Base-by-base conservation (phyloP, 768 basidiomycete genomes). In the Porpolomopsis calyptriformis region DNA sequence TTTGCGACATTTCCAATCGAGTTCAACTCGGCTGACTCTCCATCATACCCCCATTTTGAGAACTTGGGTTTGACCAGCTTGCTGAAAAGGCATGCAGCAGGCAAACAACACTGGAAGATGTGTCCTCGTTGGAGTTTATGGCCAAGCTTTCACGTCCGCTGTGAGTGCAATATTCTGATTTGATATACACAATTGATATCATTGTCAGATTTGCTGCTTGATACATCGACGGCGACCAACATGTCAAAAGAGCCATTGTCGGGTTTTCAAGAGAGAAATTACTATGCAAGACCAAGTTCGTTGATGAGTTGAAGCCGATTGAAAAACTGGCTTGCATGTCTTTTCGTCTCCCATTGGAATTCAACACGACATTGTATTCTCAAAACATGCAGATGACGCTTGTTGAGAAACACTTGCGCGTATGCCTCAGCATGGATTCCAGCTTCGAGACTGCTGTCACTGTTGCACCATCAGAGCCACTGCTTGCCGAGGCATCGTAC, bases 401-500 rank as follows among this genome's bases (percentile, higher is more conserved):
- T 39, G 58, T 63, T 16, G 57, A 60, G 43, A 24, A 40, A 3
- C 62, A 63, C 46, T 53, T 63, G 55, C 60, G 58, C 2, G 39
- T 63, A 26, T 49, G 51, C 26, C 42, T 55, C n/a, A 31, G 20
- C 24, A 55, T 54, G 11, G 38, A 27, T 23, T 14, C 49, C 12
- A 49, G 46, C n/a, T 53, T 59, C 33, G 48, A 55, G 23, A 40
- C 34, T 22, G 37, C 56, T 22, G 39, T 56, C 45, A 63, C 61
- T 38, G 38, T 52, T 6, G 50, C 54, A 4, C 39, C 54, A 3
- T 62, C 60, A 1, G 60, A 62, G 47, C 61, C 62, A 10, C 31
- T 60, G 19, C 52, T 63, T 11, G 54, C 58, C 1, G 61, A 62
- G 49, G 61, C 58, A n/a, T 52, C 61, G 10, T 53, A 35, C 40